A percentile compares a stretch with the other conserved stretches of the same genome.
Conservation (phyloP, 768 basidiomycete genomes). For the Mycena alexandri region DNA sequence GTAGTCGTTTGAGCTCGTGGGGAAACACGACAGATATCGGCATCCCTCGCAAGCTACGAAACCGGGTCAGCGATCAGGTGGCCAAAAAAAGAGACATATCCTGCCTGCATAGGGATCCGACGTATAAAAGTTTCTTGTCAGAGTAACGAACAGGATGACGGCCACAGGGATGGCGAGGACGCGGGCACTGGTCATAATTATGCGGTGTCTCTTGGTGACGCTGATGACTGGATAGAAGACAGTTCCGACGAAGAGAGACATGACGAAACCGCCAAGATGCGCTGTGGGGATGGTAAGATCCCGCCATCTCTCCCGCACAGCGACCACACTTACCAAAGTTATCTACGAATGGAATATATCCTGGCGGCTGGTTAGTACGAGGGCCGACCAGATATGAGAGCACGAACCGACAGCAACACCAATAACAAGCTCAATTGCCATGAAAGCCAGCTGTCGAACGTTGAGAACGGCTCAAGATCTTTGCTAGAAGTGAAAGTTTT, state of each 20-base stretch:
- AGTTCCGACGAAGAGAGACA: slow-evolving; percentile 86
- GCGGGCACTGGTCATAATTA: slow-evolving; percentile 81
- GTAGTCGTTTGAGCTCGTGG: slow-evolving; percentile 76
- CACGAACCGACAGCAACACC: slow-evolving; percentile 80
- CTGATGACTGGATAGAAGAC: slow-evolving; percentile 93
- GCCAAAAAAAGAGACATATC: slow-evolving; percentile 40
- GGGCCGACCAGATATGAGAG: neutral
- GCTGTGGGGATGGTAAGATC: slow-evolving; percentile 53
- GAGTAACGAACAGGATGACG: slow-evolving; percentile 83
- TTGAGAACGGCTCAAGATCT: slow-evolving; percentile 2
- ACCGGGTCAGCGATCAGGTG: slow-evolving; percentile 14
- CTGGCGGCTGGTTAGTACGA: neutral
- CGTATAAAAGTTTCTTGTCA: slow-evolving; percentile 91
- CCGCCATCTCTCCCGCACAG: too few relatives aligned
- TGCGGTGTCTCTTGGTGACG: slow-evolving; percentile 76
- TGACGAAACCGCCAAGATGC: slow-evolving; percentile 89
- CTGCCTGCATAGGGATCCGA: slow-evolving; percentile 86
- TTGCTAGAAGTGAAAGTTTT: slow-evolving; percentile 26
- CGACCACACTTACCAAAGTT: slow-evolving; percentile 74
- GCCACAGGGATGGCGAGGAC: slow-evolving; percentile 80
- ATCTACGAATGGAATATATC: slow-evolving; percentile 67
- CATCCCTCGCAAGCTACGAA: slow-evolving; percentile 84
- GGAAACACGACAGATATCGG: slow-evolving; percentile 91
- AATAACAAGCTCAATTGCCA: slow-evolving; percentile 88
- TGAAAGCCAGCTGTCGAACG: slow-evolving; percentile 74